phyloP scores from a whole-genome alignment of 139 green algal genomes.

The Chlamydomonas incerta region DNA sequence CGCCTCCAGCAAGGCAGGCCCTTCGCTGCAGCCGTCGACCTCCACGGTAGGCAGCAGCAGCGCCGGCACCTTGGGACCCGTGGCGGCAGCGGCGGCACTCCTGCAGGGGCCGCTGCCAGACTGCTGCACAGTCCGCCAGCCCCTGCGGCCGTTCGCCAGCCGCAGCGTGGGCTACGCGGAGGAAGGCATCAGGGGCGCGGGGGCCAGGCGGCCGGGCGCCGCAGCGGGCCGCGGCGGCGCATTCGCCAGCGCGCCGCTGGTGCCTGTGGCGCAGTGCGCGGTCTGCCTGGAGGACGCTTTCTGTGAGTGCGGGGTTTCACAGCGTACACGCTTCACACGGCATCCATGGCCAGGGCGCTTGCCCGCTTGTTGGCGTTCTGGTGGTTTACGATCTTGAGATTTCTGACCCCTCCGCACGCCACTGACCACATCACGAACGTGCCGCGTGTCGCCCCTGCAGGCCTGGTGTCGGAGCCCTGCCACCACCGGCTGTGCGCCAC shows the following conservation, averaged over 20 bases:
- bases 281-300: slow-evolving; percentile 15
- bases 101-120: not conserved
- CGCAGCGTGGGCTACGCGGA: not conserved
- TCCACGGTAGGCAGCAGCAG: not conserved
- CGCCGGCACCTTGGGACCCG: not conserved
- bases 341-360: too few relatives aligned
- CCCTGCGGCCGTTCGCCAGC: not conserved
- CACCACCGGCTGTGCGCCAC: slow-evolving; percentile 17
- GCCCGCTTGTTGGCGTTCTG: too few relatives aligned
- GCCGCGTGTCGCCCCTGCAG: too few relatives aligned
- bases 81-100: not conserved
- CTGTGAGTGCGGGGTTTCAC: not conserved
- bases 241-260: not conserved
- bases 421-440: too few relatives aligned
- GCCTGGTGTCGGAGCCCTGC: slow-evolving; percentile 19
- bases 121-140: not conserved
- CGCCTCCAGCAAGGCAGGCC: not conserved
- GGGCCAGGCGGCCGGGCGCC: too few relatives aligned
- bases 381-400: too few relatives aligned
- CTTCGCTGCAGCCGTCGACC: not conserved
- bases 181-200: not conserved
- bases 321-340: too few relatives aligned
- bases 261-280: slow-evolving; percentile 12
- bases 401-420: too few relatives aligned
- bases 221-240: too few relatives aligned